Base-by-base conservation (phyloP, 371 early-diverging fungal genomes). In the Rhizopus delemar region DNA sequence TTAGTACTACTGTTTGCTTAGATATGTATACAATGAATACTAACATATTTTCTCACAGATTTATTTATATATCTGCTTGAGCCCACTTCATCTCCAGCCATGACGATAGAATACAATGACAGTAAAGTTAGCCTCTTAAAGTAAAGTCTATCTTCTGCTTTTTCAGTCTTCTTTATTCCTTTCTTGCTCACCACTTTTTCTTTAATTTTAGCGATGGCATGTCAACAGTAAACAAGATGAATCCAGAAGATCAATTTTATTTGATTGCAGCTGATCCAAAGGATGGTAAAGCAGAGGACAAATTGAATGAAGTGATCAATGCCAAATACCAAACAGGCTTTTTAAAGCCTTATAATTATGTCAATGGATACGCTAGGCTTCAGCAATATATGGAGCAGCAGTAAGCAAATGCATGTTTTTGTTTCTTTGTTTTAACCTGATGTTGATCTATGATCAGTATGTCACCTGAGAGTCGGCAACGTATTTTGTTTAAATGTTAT, bases 281-380 rank as follows among this genome's bases (percentile, higher is more conserved):
- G 6, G 94, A 93, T 62, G 91, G 90, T 8, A 81, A 90, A 13
- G 70, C 83, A 6, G 90, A 91, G 64, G 93, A 92, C 56, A 88
- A 91, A 58, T 73, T 94, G 52, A 91, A 85, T 41, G 89, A 94
- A 63, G 89, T 95, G 41, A 91, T 95, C 71, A 88, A 88, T 65
- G 93, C 94, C 33, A 97, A 97, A 70, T 93, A 90, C 63, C 91
- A 95, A 57, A 94, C 96, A 4, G 97, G 97, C 0, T 82, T 93
- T 56, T 74, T 97, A 48, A 93, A 91, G 59, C 97, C 97, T 2
- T 94, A 93, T 83, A 93, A 95, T 75, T 94, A 95, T 73, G 92
- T 92, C 59, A 89, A 82, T 69, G 90, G 91, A 1, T 97, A 97
- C 73, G 82, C 92, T 15, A 79, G 93, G 33, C 78, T 97, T 39